Base-by-base conservation (phyloP, 2,329 filamentous ascomycete species). In the Ramichloridium luteum region DNA sequence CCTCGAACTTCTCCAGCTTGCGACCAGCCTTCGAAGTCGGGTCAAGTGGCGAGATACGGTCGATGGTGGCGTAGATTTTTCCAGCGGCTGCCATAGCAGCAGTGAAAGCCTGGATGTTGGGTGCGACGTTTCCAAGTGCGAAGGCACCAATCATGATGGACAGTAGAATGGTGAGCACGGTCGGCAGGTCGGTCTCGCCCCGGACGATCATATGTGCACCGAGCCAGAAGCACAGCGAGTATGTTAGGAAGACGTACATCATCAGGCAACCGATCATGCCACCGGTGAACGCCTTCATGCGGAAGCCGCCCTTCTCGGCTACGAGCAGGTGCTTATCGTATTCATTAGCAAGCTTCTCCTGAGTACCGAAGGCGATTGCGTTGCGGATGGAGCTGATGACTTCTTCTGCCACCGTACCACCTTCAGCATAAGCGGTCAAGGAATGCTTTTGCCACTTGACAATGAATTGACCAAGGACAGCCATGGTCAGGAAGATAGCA, bases 21-120 rank as follows among this genome's bases (percentile, higher is more conserved):
- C 72, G 64, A n/a, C 88, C 90, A 6, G 68, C 64, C 1, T 77
- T 69, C 2, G 70, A 72, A 4, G 73, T 72, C 0, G 88, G 77
- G 49, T 98, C 81, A 28, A 96, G 65, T 0, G 88, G 85, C 0
- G 90, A 94, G 3, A 62, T 49, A 31, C 90, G 79, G 56, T 96
- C 88, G 44, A 96, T 96, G 2, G 86, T 94, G 52, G 76, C 80
- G 62, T 80, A 94, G 40, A 98, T 93, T 63, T 96, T 96, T 34
- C 74, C 72, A 3, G 83, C 85, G 2, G 90, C 88, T 17, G 83
- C 82, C 4, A 92, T 62, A 23, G 77, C 81, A 10, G 77, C 83
- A 2, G 78, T 81, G 47, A 96, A 93, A 17, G 88, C 82, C 54
- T 93, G 83, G 3, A 78, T 59, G 48, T 94, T 84, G 1, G 90